These are phyloP conservation scores for Phoenix roebelenii DNA, from an alignment of 176 grass and related monocot genomes.

Conservation along the genomic window DNA sequence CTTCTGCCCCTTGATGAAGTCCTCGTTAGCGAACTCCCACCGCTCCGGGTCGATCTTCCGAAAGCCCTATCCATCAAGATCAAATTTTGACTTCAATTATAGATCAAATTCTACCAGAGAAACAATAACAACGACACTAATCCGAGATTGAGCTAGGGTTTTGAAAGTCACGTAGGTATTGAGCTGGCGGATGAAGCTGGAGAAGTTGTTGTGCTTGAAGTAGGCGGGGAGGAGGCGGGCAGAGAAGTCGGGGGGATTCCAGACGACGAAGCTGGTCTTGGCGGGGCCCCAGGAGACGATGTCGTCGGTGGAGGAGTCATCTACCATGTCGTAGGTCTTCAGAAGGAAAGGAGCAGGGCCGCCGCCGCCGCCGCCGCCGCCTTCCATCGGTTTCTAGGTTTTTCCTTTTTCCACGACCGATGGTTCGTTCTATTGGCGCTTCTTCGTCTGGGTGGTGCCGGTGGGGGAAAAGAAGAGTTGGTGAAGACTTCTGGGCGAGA, in stretches of 20 bases:
- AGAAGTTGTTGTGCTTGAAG: conserved; percentile 22
- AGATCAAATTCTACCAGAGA: too few species aligned
- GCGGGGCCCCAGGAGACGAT: conserved; percentile 15
- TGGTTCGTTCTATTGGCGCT: too few species aligned
- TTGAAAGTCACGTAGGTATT: conserved; percentile 5
- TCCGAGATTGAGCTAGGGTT: background rate
- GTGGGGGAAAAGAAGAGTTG: too few species aligned
- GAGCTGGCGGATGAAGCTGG: conserved; percentile 20
- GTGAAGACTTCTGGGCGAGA: too few species aligned
- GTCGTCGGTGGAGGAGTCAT: conserved; percentile 10
- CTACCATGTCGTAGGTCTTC: conserved; percentile 22
- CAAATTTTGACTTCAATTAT: too few species aligned
- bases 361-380: conserved; percentile 4
- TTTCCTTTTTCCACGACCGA: too few species aligned
- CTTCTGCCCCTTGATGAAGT: conserved; percentile 85
- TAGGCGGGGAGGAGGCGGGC: conserved; percentile 11
- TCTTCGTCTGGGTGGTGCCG: too few species aligned
- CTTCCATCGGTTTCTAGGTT: conserved; percentile 4
- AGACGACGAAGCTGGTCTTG: conserved; percentile 13
- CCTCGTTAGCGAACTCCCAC: conserved; percentile 91
- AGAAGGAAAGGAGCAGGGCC: conserved; percentile 7
- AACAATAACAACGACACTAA: too few species aligned
- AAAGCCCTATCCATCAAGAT: conserved; percentile 45
- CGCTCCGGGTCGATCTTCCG: conserved; percentile 83
- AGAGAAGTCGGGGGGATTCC: conserved; percentile 10